phyloP scores from a whole-genome alignment of 1,284 basidiomycete genomes.

The Coriolopsis trogii region DNA sequence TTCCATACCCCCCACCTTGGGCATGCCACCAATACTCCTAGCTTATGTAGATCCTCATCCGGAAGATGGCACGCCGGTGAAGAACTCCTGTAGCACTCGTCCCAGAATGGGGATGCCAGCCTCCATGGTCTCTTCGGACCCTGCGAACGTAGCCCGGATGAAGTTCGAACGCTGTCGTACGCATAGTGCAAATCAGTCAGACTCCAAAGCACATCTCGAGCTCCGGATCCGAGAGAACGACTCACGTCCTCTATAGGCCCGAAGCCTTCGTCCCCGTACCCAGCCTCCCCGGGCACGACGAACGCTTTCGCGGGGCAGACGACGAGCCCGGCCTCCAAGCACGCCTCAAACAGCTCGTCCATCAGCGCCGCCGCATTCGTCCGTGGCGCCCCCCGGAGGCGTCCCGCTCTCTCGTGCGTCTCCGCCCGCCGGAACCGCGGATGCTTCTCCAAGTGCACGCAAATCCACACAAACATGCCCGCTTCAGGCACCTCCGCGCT shows the following conservation, averaged over 20 bases:
- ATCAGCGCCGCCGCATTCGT: conserved; percentile 41
- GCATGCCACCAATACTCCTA: too few species aligned
- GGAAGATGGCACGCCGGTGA: conserved; percentile 20
- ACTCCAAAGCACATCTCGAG: background rate
- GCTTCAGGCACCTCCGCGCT: conserved; percentile 38
- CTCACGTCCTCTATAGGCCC: conserved; percentile 32
- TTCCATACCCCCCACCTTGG: too few species aligned
- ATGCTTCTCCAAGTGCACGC: conserved; percentile 37
- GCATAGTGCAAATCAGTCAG: background rate
- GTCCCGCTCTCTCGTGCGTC: background rate
- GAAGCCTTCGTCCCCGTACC: conserved; percentile 17
- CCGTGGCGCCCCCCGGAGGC: conserved; percentile 4
- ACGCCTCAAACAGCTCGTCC: conserved; percentile 42
- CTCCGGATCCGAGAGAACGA: background rate
- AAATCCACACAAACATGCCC: conserved; percentile 48
- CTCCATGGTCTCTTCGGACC: conserved; percentile 41
- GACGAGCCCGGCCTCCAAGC: conserved; percentile 38
- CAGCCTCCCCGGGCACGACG: conserved; percentile 27
- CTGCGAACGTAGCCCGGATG: conserved; percentile 46
- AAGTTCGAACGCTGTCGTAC: conserved; percentile 36
- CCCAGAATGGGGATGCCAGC: conserved; percentile 38
- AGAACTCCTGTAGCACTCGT: conserved; percentile 35
- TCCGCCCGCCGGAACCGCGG: conserved; percentile 29
- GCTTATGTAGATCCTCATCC: too few species aligned
- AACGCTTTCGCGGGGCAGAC: conserved; percentile 43